phyloP scores from a whole-genome alignment of 116 monocot species.

The Posidonia oceanica region DNA sequence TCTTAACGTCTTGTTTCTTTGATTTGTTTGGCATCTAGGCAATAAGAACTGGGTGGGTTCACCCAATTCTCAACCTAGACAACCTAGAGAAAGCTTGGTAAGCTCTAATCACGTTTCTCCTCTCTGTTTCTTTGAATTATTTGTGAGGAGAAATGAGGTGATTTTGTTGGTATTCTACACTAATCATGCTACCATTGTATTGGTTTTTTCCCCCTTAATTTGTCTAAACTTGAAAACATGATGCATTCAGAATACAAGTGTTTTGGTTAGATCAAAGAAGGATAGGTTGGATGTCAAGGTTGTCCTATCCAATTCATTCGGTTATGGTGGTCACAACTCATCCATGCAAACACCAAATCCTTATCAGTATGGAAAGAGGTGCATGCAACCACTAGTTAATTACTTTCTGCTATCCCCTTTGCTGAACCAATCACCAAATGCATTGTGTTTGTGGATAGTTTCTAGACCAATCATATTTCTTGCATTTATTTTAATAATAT shows the following conservation, averaged over 20 bases:
- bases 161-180: too few species aligned
- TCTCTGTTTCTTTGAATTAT: too few species aligned
- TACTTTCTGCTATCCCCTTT: too few species aligned
- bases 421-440: too few species aligned
- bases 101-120: not conserved
- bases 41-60: slow-evolving; percentile 85
- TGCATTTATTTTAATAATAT: too few species aligned
- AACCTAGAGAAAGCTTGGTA: slow-evolving; percentile 84
- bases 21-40: slow-evolving; percentile 33
- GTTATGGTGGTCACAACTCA: slow-evolving; percentile 41
- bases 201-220: not conserved
- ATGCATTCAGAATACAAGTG: slow-evolving; percentile 15
- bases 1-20: not conserved
- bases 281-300: slow-evolving; percentile 80
- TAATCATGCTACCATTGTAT: too few species aligned
- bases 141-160: too few species aligned
- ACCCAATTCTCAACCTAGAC: slow-evolving; percentile 88
- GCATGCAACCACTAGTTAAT: too few species aligned
- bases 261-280: slow-evolving; percentile 71
- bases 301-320: slow-evolving; percentile 49
- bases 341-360: too few species aligned
- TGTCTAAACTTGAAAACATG: slow-evolving; percentile 14
- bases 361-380: too few species aligned
- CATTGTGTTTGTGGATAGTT: too few species aligned
- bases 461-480: too few species aligned